Percentiles rank a stretch among this genome's conserved stretches.
These are phyloP conservation scores for Trifolium repens DNA, from an alignment of 306 rosid genomes.

Conservation along the genomic window DNA sequence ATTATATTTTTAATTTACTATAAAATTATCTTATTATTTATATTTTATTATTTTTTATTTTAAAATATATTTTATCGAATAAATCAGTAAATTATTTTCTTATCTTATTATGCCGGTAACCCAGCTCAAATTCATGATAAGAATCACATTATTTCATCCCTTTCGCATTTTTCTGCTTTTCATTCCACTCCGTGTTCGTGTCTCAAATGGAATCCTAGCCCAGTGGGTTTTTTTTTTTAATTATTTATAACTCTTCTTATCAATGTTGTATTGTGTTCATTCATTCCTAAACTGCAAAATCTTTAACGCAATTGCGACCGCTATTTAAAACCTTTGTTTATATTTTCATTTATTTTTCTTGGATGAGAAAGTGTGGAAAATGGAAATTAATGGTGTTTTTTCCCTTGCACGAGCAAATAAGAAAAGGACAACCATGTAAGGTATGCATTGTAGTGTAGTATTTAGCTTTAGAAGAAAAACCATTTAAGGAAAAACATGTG, in stretches of 20 bases:
- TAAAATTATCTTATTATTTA: too few species aligned
- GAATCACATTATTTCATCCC: slow-evolving; percentile 47
- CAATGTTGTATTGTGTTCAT: too few species aligned
- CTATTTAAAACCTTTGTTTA: too few species aligned
- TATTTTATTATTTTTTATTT: too few species aligned
- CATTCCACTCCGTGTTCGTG: slow-evolving; percentile 65
- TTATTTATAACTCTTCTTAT: not conserved
- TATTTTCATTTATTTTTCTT: too few species aligned
- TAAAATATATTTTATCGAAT: too few species aligned
- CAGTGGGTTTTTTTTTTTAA: slow-evolving; percentile 53
- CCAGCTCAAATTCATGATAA: too few species aligned
- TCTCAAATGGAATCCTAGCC: slow-evolving; percentile 55
- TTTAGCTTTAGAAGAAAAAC: not conserved
- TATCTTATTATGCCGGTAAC: too few species aligned
- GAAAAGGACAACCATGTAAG: slow-evolving; percentile 54
- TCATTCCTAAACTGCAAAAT: too few species aligned
- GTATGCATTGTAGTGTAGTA: slow-evolving; percentile 37
- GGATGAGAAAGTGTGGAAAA: slow-evolving; percentile 19
- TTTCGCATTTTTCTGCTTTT: slow-evolving; percentile 52
- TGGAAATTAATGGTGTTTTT: slow-evolving; percentile 28
- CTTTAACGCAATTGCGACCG: too few species aligned
- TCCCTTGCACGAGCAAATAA: slow-evolving; percentile 44
- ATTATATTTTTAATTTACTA: too few species aligned
- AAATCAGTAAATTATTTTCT: too few species aligned
- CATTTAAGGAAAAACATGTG: not conserved